These are phyloP conservation scores for Cryptococcus wingfieldii DNA, from an alignment of 1,284 basidiomycete species.

Conservation along the genomic window DNA sequence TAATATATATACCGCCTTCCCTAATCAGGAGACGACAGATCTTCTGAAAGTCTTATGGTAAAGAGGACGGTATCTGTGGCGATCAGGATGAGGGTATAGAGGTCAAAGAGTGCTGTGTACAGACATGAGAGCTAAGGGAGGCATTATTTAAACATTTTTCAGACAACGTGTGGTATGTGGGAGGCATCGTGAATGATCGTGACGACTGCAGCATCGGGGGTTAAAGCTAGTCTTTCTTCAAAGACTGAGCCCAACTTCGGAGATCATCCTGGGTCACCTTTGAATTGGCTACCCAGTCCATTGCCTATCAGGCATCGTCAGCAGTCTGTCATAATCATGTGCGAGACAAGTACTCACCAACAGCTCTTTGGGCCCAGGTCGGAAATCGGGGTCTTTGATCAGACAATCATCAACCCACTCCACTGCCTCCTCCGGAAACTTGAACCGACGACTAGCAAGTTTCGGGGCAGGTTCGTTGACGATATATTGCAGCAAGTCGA, in stretches of 20 bases:
- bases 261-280: constrained; percentile 33
- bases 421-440: constrained; percentile 64
- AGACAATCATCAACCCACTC: constrained; percentile 78
- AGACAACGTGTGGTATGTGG: too few species aligned
- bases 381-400: constrained; percentile 70
- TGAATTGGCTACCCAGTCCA: constrained; percentile 36
- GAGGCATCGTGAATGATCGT: too few species aligned
- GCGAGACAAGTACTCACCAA: constrained; percentile 51
- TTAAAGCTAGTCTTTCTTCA: background rate
- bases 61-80: too few species aligned
- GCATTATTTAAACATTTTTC: too few species aligned
- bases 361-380: constrained; percentile 75
- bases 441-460: constrained; percentile 52
- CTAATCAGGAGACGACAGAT: too few species aligned
- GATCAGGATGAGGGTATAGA: too few species aligned
- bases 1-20: too few species aligned
- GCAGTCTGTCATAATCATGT: background rate
- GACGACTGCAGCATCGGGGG: too few species aligned
- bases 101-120: too few species aligned
- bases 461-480: constrained; percentile 91
- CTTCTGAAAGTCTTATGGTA: too few species aligned
- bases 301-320: constrained; percentile 20
- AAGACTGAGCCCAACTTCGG: constrained; percentile 26
- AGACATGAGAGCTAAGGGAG: too few species aligned
- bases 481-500: constrained; percentile 94